Base-by-base conservation (phyloP, 768 basidiomycete species). In the Omphalotus guepiniiformis region DNA sequence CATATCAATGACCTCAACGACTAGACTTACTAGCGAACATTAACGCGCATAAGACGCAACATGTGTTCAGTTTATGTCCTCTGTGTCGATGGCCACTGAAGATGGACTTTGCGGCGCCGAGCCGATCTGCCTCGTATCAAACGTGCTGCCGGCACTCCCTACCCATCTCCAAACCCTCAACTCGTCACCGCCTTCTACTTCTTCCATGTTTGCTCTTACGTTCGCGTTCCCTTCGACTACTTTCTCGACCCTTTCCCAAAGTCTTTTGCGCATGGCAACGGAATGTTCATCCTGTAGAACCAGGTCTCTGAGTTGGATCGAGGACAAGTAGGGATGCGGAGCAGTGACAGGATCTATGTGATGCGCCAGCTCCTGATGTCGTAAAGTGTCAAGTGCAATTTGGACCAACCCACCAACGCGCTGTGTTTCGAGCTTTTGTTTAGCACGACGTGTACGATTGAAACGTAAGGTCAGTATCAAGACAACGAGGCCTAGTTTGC, bases 101-200 rank as follows among this genome's bases (percentile, higher is more conserved):
- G n/a, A n/a, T n/a, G n/a, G n/a, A n/a, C n/a, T n/a, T n/a, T n/a
- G n/a, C n/a, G n/a, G n/a, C n/a, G n/a, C n/a, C n/a, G n/a, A n/a
- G n/a, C n/a, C n/a, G n/a, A n/a, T n/a, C n/a, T n/a, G n/a, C n/a
- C 32, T 34, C 8, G 18, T 25, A 35, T 46, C 44, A 27, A 46
- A 21, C 21, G 46, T 35, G 54, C 59, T 58, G 46, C 67, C 59
- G 26, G 60, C 49, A 47, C 66, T 67, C n/a, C 92, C 92, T 25
- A 91, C 80, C 93, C 93, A 95, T 48, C 85, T 71, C 93, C 93
- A 95, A 47, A 92, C 92, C 54, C 89, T 79, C 66, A 83, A 75
- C 67, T 92, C 90, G 64, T 94, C 91, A 9, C 93, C 92, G 54
- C 85, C 85, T 51, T 73, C 74, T 39, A 88, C 78, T 63, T 95